Base-by-base conservation (phyloP, 2,329 filamentous ascomycete species). In the Penicillium oxalicum region DNA sequence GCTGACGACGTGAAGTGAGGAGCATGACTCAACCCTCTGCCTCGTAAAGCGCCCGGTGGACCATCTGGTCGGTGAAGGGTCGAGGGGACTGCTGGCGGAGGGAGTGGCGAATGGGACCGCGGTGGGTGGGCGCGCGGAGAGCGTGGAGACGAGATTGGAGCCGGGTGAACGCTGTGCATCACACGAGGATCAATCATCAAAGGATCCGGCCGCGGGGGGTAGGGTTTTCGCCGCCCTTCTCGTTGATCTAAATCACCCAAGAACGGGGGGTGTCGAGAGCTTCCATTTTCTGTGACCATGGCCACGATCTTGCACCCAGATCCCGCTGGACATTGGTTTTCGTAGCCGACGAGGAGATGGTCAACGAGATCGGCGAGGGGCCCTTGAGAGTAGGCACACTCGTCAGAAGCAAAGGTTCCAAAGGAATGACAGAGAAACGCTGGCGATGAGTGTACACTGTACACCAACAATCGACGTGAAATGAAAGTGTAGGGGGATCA, bases 201-300 rank as follows among this genome's bases (percentile, higher is more conserved):
- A 41, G 63, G 60, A 50, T 65, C 59, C 35, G 64, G 57, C 40
- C 59, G 65, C 28, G 56, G 60, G 42, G 61, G 63, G 43, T 62
- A 59, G 45, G 60, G 61, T 51, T 60, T 62, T 53, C 61, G 63
- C 46, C 62, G 63, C 52, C 56, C 59, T 50, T 60, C 59, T 50
- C 60, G 54, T 46, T 61, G 55, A 52, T 62, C 62, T 50, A 62
- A 61, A 51, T 64, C 61, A 61, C 54, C 63, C 54, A 56, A 49
- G 51, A 58, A 58, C 53, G 62, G 61, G 54, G 61, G 61, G 57
- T 62, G 66, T 57, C 60, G 65, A 63, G 58, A 53, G 51, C 60
- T 62, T 61, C 62, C 67, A 68, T 66, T 65, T 64, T 65, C 67
- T 66, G 67, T 70, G 69, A 70, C 68, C 69, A 71, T 71, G 66